Evolutionary conservation across 2,329 filamentous ascomycete genomes (phyloP), one percentile per base, ranked within the genome.

Genomic region (Aspergillus tubingensis): DNA sequence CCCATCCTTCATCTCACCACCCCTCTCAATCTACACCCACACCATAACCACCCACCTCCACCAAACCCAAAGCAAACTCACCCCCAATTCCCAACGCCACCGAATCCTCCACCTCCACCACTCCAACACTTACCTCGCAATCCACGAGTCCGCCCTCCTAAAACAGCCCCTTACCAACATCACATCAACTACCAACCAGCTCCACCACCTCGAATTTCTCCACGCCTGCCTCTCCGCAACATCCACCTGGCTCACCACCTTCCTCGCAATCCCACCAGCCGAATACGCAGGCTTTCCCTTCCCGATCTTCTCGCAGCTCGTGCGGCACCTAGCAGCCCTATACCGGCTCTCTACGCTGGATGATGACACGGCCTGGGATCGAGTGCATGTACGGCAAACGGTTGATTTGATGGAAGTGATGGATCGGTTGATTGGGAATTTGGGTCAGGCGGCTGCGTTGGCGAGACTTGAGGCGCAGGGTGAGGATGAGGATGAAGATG

Each of bases 101-200:
- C 54, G 44, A 51, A 51, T 62, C 23, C 13, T 62, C 19, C 54
- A 49, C 17, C 54, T 62, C 30, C 57, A 62, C 44, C 44, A 60
- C 43, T 32, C 38, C 27, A 54, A 60, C 43, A 49, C 58, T 1
- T 6, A 41, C 10, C 41, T 60, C 4, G 50, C 54, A 11, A 39
- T 60, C 15, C 25, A 60, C 15, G 54, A 62, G 17, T 27, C 59
- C 19, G 36, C 43, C 2, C 54, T 60, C 15, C 48, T 43, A n/a
- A 51, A 23, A 15, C 11, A 44, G 6, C 5, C 10, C 27, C 27
- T 8, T 30, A 30, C 27, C 17, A 19, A 19, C 17, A 11, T 5
- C 23, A 23, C 23, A 23, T 23, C 23, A 6, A 25, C 32, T 36
- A 41, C 10, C 32, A 58, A 15, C 3, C 50, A 60, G 30, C 30